Percentiles rank a stretch among this genome's conserved stretches.
phyloP scores from a whole-genome alignment of 2,329 filamentous ascomycete species.

The Clathrospora elynae region DNA sequence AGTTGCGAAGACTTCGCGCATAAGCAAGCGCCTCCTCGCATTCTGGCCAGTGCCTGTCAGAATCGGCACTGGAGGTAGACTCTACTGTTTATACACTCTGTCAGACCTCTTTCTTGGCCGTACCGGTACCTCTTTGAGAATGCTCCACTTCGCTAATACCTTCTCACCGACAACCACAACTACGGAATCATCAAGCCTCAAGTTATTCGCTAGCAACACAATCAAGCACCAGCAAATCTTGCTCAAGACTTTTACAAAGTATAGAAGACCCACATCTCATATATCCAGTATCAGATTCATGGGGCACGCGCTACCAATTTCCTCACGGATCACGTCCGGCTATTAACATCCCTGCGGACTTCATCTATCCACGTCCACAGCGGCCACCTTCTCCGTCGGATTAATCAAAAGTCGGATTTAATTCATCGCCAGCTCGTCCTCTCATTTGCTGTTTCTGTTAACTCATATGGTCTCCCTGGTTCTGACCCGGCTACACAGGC shows the following conservation, averaged over 20 bases:
- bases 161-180: background rate
- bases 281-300: conserved; percentile 13
- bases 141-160: background rate
- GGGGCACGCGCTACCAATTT: conserved; percentile 24
- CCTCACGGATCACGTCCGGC: conserved; percentile 25
- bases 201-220: conserved; percentile 7
- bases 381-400: conserved; percentile 27
- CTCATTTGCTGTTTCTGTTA: conserved; percentile 5
- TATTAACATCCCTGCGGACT: conserved; percentile 32
- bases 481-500: conserved; percentile 16
- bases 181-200: background rate
- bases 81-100: too few species aligned
- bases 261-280: conserved; percentile 17
- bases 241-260: conserved; percentile 8
- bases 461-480: conserved; percentile 6
- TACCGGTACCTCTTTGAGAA: background rate
- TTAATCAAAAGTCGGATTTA: conserved; percentile 14
- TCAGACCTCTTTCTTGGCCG: too few species aligned
- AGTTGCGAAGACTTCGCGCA: conserved; percentile 5
- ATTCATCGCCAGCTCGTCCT: background rate
- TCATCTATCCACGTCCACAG: conserved; percentile 28
- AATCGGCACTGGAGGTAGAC: too few species aligned
- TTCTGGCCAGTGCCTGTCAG: conserved; percentile 14
- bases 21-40: conserved; percentile 5
- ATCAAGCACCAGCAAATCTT: conserved; percentile 13